Conservation (phyloP, 345 rosid species). For the Clarkia xantiana region DNA sequence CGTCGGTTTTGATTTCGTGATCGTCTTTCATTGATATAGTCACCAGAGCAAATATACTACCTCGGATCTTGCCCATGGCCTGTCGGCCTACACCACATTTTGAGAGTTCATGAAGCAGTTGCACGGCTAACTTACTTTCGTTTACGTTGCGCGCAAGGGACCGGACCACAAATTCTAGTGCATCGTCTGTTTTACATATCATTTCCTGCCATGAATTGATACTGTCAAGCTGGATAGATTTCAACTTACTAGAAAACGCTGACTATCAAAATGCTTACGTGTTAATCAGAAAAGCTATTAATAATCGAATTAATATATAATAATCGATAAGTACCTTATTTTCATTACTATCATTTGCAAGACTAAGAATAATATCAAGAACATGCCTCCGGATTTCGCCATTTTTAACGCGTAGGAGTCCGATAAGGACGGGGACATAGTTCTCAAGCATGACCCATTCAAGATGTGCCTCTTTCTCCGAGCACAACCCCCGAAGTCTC, state of each 20-base stretch:
- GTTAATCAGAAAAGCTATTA: no score
- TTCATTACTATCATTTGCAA: constrained; percentile 37
- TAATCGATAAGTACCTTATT: constrained; percentile 40
- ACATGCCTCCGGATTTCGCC: constrained; percentile 25
- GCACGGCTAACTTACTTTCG: constrained; percentile 46
- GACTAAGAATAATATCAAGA: constrained; percentile 30
- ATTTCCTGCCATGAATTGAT: constrained; percentile 29
- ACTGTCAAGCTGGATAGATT: no score
- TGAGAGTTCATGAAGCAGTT: constrained; percentile 39
- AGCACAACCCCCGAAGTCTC: constrained; percentile 40
- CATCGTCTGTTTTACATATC: constrained; percentile 24
- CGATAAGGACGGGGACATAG: constrained; percentile 35
- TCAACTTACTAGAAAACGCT: no score
- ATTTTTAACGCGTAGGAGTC: constrained; percentile 30
- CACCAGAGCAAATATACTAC: constrained; percentile 54
- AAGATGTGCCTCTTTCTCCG: constrained; percentile 37
- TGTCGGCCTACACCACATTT: constrained; percentile 20
- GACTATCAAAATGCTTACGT: no score
- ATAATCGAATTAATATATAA: no score
- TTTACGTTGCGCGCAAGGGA: constrained; percentile 42
- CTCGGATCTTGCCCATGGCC: constrained; percentile 39
- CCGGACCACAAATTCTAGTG: constrained; percentile 38
- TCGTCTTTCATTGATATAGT: constrained; percentile 48
- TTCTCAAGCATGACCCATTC: constrained; percentile 59
- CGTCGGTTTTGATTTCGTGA: constrained; percentile 34